Evolutionary conservation across 164 flowering plant genomes (phyloP).

Genomic region (Hamamelis virginiana): DNA sequence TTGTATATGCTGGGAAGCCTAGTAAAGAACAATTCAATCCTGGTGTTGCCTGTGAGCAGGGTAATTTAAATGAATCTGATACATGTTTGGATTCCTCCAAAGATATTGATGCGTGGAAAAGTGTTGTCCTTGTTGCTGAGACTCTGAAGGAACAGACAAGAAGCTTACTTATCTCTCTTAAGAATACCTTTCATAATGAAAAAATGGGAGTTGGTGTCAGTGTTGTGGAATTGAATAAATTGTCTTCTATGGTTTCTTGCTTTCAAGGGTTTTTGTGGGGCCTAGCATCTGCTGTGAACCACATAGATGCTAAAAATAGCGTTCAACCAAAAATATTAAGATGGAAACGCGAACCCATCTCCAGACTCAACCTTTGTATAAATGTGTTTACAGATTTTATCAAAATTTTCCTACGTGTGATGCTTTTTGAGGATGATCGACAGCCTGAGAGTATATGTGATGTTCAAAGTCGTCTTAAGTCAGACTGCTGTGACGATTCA

Average conservation of each 20-base stretch:
- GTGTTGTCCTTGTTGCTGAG: slow-evolving; percentile 38
- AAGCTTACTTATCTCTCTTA: slow-evolving; percentile 24
- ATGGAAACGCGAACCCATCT: slow-evolving; percentile 27
- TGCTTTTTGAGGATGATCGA: slow-evolving; percentile 34
- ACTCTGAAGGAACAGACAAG: slow-evolving; percentile 46
- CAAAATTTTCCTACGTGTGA: slow-evolving; percentile 21
- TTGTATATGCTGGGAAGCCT: slow-evolving; percentile 11
- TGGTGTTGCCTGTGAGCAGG: slow-evolving; percentile 9
- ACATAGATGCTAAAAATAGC: slow-evolving; percentile 12
- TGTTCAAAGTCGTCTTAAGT: slow-evolving; percentile 16
- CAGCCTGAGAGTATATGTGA: slow-evolving; percentile 12
- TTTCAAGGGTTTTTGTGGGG: slow-evolving; percentile 80
- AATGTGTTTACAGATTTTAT: slow-evolving; percentile 37
- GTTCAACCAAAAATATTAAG: slow-evolving; percentile 21
- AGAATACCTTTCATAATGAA: slow-evolving; percentile 22
- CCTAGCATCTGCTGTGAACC: slow-evolving; percentile 44
- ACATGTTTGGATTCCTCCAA: slow-evolving; percentile 19
- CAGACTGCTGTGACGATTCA: slow-evolving; percentile 4
- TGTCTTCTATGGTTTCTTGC: slow-evolving; percentile 58
- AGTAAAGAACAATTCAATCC: slow-evolving; percentile 15
- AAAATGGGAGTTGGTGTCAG: slow-evolving; percentile 13
- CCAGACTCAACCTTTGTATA: slow-evolving; percentile 32
- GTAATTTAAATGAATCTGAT: slow-evolving; percentile 21
- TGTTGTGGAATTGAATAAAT: slow-evolving; percentile 29
- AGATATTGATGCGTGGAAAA: slow-evolving; percentile 35